These are phyloP conservation scores for Penicillium hesseltinei DNA, from an alignment of 2,329 filamentous ascomycete genomes.

Conservation along the genomic window DNA sequence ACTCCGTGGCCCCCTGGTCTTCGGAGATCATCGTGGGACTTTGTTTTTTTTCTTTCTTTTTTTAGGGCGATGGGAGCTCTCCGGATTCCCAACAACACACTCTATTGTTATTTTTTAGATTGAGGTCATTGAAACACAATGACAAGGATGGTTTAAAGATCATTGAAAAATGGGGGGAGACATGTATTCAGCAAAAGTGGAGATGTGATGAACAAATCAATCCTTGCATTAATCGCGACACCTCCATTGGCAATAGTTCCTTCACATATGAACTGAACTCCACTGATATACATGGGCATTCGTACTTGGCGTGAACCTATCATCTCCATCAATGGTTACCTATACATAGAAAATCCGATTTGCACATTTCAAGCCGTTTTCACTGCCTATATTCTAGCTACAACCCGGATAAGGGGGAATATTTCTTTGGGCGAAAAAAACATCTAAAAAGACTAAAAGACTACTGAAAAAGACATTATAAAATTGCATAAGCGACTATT, in stretches of 20 bases:
- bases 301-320: neutral
- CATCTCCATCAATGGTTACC: no score
- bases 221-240: neutral
- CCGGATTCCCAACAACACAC: neutral
- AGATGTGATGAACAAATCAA: slow-evolving; percentile 1
- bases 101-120: neutral
- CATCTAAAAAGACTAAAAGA: no score
- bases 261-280: neutral
- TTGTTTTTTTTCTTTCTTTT: neutral
- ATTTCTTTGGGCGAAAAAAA: no score
- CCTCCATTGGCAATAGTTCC: neutral
- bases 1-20: slow-evolving; percentile 2
- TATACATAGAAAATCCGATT: no score
- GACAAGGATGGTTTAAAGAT: neutral
- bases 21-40: slow-evolving; percentile 1
- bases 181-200: neutral
- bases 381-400: no score
- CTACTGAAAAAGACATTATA: no score
- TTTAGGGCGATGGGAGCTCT: neutral
- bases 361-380: no score
- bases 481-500: no score
- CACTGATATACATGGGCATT: neutral
- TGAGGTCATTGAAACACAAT: neutral
- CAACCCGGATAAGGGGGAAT: no score
- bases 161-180: neutral